Percentiles rank a stretch among this genome's conserved stretches.
phyloP scores from a whole-genome alignment of 106 monocot species.

The Platanthera guangdongensis region DNA sequence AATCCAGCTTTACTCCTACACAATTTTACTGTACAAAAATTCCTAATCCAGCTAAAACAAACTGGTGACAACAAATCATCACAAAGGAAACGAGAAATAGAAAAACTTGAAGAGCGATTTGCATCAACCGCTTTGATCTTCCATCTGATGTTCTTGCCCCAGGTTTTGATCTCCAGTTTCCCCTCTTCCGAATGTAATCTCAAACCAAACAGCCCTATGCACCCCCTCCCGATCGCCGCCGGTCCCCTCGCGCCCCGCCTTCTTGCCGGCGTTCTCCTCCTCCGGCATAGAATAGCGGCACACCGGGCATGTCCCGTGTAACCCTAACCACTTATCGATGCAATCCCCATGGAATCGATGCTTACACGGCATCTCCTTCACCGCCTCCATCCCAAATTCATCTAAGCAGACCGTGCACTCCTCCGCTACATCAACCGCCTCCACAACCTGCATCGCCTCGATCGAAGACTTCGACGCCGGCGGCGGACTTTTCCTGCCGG shows the following conservation, averaged over 20 bases:
- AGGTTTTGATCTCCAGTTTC: neutral
- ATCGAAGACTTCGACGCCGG: conserved; percentile 59
- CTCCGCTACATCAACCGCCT: conserved; percentile 6
- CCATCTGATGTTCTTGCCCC: neutral
- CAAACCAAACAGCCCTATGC: conserved; percentile 23
- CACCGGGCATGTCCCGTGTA: conserved; percentile 68
- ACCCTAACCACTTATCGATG: conserved; percentile 64
- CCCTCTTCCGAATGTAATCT: conserved; percentile 7
- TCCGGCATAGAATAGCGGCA: conserved; percentile 59
- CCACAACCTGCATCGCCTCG: conserved; percentile 37
- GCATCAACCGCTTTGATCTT: neutral
- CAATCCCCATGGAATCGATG: conserved; percentile 64
- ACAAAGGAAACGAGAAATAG: neutral
- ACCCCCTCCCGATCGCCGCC: neutral
- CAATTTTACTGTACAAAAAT: neutral
- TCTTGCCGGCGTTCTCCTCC: conserved; percentile 19
- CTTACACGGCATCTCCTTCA: conserved; percentile 73
- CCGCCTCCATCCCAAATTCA: conserved; percentile 1
- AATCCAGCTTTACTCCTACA: neutral
- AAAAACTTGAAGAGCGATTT: neutral
- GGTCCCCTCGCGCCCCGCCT: conserved; percentile 11
- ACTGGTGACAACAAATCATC: neutral
- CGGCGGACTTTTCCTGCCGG: conserved; percentile 21
- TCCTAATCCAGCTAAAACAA: neutral
- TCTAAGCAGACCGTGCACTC: conserved; percentile 69